A percentile compares a stretch with the other conserved stretches of the same genome.
Conservation (phyloP, 2,329 filamentous ascomycete species). For the Nemania bipapillata region DNA sequence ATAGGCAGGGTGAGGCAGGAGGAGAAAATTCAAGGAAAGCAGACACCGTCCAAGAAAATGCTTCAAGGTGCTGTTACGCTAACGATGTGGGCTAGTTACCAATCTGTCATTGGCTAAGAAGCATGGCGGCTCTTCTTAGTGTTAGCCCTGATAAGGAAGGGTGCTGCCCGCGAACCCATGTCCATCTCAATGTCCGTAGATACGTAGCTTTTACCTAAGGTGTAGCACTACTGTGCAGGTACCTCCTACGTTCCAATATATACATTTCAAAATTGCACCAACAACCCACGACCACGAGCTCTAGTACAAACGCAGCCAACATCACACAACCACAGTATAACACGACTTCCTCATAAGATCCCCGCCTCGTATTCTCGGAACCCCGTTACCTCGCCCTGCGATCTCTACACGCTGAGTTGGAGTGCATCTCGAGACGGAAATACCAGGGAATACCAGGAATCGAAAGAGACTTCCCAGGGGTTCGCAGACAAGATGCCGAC, state of each 20-base stretch:
- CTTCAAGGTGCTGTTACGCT: not conserved
- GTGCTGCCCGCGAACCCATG: slow-evolving; percentile 32
- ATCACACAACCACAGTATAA: not conserved
- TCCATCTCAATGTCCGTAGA: slow-evolving; percentile 17
- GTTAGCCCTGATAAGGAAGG: slow-evolving; percentile 22
- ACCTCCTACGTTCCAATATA: not conserved
- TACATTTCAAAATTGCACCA: slow-evolving; percentile 1
- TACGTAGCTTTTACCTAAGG: not conserved
- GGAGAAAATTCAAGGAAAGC: not conserved
- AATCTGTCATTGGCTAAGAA: slow-evolving; percentile 9
- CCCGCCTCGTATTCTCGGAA: no score
- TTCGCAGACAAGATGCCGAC: slow-evolving; percentile 71
- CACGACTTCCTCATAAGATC: no score
- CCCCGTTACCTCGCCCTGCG: not conserved
- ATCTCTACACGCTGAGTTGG: no score
- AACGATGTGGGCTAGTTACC: not conserved
- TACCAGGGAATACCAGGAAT: not conserved
- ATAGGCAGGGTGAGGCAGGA: not conserved
- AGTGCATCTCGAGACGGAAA: slow-evolving; percentile 16
- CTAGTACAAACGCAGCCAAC: not conserved
- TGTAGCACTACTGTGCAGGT: no score
- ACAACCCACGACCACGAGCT: slow-evolving; percentile 7
- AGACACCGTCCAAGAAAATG: not conserved
- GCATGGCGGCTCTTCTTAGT: slow-evolving; percentile 10
- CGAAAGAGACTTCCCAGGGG: slow-evolving; percentile 40